Conservation (phyloP, 2,329 filamentous ascomycete genomes). For the Hortaea sp. region DNA sequence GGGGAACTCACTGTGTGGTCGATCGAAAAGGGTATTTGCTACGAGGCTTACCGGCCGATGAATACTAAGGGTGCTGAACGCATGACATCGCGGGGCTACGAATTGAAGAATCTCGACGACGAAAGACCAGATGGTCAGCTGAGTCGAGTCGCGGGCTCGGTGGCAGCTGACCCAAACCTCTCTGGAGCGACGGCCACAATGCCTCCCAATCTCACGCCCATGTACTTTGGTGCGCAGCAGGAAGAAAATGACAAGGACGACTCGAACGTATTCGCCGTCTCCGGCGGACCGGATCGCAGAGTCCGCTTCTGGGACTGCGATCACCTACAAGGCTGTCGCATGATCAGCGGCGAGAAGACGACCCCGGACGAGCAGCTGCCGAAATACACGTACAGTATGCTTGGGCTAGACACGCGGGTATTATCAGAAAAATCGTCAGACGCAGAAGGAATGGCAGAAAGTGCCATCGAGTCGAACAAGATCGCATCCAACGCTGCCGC, state of each 20-base stretch:
- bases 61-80: constrained; percentile 43
- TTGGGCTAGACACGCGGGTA: constrained; percentile 32
- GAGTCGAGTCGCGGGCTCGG: constrained; percentile 66
- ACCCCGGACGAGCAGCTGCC: constrained; percentile 49
- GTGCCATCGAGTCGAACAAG: constrained; percentile 16
- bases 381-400: constrained; percentile 48
- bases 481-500: constrained; percentile 23
- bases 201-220: constrained; percentile 57
- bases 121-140: constrained; percentile 82
- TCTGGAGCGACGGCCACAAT: constrained; percentile 6
- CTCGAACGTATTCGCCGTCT: constrained; percentile 74
- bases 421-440: constrained; percentile 26
- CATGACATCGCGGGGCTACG: constrained; percentile 52
- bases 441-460: constrained; percentile 7
- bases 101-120: constrained; percentile 82
- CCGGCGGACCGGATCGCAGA: constrained; percentile 80
- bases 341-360: constrained; percentile 61
- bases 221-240: constrained; percentile 61
- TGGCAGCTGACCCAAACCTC: constrained; percentile 30
- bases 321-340: constrained; percentile 63
- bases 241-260: constrained; percentile 60
- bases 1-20: constrained; percentile 95
- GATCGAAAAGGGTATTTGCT: constrained; percentile 76
- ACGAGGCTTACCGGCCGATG: constrained; percentile 71
- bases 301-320: constrained; percentile 89